Base-by-base conservation (phyloP, 768 basidiomycete species). In the Tricholoma terreum region DNA sequence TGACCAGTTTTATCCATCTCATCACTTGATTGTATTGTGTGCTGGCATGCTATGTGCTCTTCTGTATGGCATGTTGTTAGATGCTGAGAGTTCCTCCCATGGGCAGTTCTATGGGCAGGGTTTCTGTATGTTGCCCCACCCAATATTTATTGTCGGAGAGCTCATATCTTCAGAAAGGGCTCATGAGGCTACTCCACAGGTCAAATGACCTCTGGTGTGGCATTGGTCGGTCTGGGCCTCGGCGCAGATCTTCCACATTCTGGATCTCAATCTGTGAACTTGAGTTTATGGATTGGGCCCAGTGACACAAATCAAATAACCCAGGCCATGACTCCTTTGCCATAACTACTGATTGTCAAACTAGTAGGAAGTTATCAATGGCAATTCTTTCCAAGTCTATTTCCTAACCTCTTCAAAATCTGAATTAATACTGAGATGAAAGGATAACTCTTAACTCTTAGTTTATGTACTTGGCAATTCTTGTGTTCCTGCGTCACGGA, bases 401-500 rank as follows among this genome's bases (percentile, higher is more conserved):
- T n/a, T n/a, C n/a, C n/a, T n/a, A n/a, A n/a, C n/a, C n/a, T n/a
- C n/a, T n/a, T n/a, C n/a, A n/a, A n/a, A n/a, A n/a, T n/a, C n/a
- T n/a, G n/a, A n/a, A n/a, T n/a, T n/a, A n/a, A n/a, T n/a, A n/a
- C n/a, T n/a, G n/a, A n/a, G n/a, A n/a, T n/a, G n/a, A n/a, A n/a
- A n/a, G n/a, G n/a, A n/a, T n/a, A n/a, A n/a, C n/a, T n/a, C n/a
- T n/a, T n/a, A n/a, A n/a, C n/a, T n/a, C n/a, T n/a, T n/a, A n/a
- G n/a, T n/a, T n/a, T n/a, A n/a, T n/a, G n/a, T n/a, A n/a, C n/a
- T n/a, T n/a, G n/a, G n/a, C n/a, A n/a, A n/a, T n/a, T n/a, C 70
- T 42, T 64, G 62, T 38, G 66, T 67, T 2, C 79, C 81, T 9
- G 75, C 73, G 9, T 76, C 71, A 4, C 78, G 75, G 67, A 86